phyloP scores from a whole-genome alignment of 306 rosid species.

The Fragaria nilgerrensis region DNA sequence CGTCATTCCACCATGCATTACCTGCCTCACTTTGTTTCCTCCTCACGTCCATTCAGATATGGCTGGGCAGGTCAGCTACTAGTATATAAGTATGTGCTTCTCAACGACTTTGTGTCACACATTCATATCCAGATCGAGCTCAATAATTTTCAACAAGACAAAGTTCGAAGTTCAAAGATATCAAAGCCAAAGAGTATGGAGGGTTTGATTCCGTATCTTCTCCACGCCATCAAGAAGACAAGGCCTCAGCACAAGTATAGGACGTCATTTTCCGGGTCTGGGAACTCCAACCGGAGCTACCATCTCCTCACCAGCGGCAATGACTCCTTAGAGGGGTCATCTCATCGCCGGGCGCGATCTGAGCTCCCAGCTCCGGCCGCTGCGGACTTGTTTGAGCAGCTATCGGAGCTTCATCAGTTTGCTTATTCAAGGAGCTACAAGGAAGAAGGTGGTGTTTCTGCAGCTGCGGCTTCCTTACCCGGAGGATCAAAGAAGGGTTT shows the following conservation, averaged over 20 bases:
- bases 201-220: constrained; percentile 76
- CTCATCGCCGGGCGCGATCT: constrained; percentile 68
- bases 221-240: constrained; percentile 65
- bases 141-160: constrained; percentile 2
- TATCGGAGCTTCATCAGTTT: constrained; percentile 19
- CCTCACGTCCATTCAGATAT: neutral
- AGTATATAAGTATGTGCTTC: neutral
- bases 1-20: neutral
- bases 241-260: constrained; percentile 39
- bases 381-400: constrained; percentile 31
- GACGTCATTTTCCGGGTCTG: constrained; percentile 38
- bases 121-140: neutral
- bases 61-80: neutral
- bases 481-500: constrained; percentile 11
- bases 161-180: neutral
- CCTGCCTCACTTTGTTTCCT: neutral
- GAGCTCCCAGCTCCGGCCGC: constrained; percentile 48
- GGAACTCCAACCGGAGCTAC: constrained; percentile 61
- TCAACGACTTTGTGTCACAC: neutral
- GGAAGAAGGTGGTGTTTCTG: constrained; percentile 4
- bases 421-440: constrained; percentile 9
- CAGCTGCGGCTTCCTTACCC: neutral
- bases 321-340: constrained; percentile 49
- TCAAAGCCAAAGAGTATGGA: constrained; percentile 45
- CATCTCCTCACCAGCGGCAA: constrained; percentile 43